Conservation (phyloP, 2,329 filamentous ascomycete species). For the Ceratocystis ficicola region DNA sequence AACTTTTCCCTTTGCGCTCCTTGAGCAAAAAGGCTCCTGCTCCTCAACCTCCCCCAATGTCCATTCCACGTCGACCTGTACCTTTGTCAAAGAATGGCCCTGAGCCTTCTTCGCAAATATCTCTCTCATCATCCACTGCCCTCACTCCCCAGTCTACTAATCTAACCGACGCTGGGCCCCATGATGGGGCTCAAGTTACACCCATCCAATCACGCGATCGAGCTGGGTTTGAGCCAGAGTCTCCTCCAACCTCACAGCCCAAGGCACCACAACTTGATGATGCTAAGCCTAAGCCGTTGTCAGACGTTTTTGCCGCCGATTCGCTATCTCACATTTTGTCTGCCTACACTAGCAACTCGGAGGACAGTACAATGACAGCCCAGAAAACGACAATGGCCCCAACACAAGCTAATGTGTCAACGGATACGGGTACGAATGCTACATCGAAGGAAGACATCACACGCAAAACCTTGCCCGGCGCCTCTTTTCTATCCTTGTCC, state of each 20-base stretch:
- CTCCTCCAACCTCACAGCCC: neutral
- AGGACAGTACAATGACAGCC: constrained; percentile 26
- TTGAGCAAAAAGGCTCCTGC: constrained; percentile 20
- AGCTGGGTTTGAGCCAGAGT: neutral
- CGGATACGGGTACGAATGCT: constrained; percentile 25
- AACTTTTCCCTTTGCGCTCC: constrained; percentile 25
- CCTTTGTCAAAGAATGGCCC: constrained; percentile 17
- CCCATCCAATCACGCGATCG: neutral
- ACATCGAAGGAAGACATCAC: constrained; percentile 22
- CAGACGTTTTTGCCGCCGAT: constrained; percentile 31
- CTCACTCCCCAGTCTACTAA: constrained; percentile 11
- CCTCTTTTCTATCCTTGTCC: neutral
- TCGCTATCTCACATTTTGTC: constrained; percentile 45
- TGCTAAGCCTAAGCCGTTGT: constrained; percentile 26
- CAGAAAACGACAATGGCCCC: neutral
- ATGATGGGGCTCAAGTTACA: neutral
- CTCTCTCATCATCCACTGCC: constrained; percentile 20
- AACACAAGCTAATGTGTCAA: constrained; percentile 20
- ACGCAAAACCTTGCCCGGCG: constrained; percentile 16
- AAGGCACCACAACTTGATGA: constrained; percentile 9
- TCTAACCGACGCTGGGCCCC: neutral
- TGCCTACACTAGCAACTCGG: constrained; percentile 40
- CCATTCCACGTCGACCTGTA: constrained; percentile 32
- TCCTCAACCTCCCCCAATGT: constrained; percentile 26
- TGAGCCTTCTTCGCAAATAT: neutral